Evolutionary conservation across 2,329 filamentous ascomycete species (phyloP), one percentile per base, ranked within the genome.

Genomic region (Fusarium sp.): DNA sequence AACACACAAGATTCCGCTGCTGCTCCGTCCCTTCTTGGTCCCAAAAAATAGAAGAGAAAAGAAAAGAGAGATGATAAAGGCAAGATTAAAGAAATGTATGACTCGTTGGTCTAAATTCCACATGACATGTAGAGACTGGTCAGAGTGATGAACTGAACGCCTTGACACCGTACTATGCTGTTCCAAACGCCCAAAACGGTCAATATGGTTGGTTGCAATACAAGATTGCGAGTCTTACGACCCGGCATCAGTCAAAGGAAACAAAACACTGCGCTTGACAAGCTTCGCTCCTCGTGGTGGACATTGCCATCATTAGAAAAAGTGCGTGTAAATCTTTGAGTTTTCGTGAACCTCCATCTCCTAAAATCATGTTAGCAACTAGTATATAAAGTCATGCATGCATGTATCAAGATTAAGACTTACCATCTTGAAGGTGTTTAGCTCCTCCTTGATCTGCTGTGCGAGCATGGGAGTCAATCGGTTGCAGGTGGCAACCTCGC

Each of bases 311-410:
- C 82, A 81, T 95, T 88, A 99, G 86, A 99, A 98, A 87, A 99
- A 99, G 87, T 99, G 96, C 74, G 96, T 99, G 85, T 99, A 97
- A 76, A 97, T 94, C 84, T 98, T 99, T 71, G 96, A 98, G 79
- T 91, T 93, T 82, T 98, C 96, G 80, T 99, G 96, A 75, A 99
- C 96, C 84, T 98, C 96, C 96, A 99, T 99, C 84, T 99, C 96
- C 96, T 98, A 66, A 39, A 13, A 15, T 17, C 13, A 11, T 39
- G 73, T 87, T 79, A 87, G 83, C 70, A 44, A n/a, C 19, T 15
- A 3, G 6, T 28, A 14, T 28, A 8, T 4, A 7, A 14, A 22
- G 22, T 22, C 48, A 35, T 45, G 32, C 33, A 8, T 28, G 20
- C 48, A 35, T 45, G 32, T 35, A 8, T 28, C 63, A 70, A 56